Evolutionary conservation across 306 rosid species (phyloP), one percentile per base, ranked within the genome.

Genomic region (Fagus crenata): DNA sequence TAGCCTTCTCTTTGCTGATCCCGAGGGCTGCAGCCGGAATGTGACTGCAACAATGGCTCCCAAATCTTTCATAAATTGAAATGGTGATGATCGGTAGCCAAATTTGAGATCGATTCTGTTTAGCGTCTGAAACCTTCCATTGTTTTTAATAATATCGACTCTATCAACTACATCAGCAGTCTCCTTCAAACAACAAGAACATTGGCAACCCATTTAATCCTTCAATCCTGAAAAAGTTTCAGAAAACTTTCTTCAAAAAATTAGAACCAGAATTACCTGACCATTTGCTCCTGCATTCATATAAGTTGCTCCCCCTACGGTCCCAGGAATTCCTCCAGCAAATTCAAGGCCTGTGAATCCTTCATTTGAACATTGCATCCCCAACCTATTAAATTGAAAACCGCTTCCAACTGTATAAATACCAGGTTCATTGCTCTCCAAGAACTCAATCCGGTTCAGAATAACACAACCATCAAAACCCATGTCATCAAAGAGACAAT

Each of bases 221-320:
- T 33, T 33, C 36, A n/a, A 28, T 58, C 36, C 36, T 58, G 14
- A 58, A 58, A 58, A 35, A 1, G 35, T 58, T 8, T 28, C 37
- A 58, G 5, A 56, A 58, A 28, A 58, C 12, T 6, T 58, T 58
- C 8, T 32, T 4, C 22, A 4, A 58, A 61, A 9, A 31, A 32
- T 3, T 17, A 60, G 28, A 40, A 22, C 3, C 12, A 59, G 13
- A 41, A 41, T 13, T 40, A 68, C 83, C 79, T 76, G 87, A 46
- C 84, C 81, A 53, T 84, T 80, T 17, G 87, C 81, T 36, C 81
- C 87, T 35, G 84, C 87, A 76, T 84, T 80, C 84, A 80, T 80
- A 49, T 17, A 80, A 32, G 68, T 17, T 5, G 84, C 81, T 56
- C 82, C 84, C 59, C 87, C 87, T 3, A 72, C 84, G 64, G 84